Evolutionary conservation across 2,329 filamentous ascomycete species (phyloP).

Genomic region (Huntiella abstrusa): DNA sequence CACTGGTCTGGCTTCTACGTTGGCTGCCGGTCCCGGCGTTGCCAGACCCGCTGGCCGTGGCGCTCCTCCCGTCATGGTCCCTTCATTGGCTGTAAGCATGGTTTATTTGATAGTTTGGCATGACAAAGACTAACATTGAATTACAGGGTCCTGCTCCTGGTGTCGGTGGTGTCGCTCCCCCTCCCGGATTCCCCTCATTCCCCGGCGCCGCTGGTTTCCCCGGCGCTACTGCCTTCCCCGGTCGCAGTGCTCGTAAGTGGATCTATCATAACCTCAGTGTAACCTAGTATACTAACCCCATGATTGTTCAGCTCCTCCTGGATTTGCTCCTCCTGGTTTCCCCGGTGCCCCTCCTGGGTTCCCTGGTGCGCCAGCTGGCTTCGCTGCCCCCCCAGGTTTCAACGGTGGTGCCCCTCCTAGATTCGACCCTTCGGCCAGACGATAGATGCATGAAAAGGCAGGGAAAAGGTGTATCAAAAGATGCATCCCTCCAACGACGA

Average conservation of each 20-base stretch:
- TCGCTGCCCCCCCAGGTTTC: constrained; percentile 32
- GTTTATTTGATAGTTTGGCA: background rate
- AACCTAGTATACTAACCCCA: background rate
- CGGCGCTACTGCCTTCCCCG: constrained; percentile 19
- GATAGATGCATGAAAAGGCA: constrained; percentile 20
- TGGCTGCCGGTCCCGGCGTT: constrained; percentile 74
- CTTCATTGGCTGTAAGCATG: constrained; percentile 50
- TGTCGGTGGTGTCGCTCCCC: constrained; percentile 54
- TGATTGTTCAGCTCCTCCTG: background rate
- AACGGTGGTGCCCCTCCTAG: constrained; percentile 42
- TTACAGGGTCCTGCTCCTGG: constrained; percentile 60
- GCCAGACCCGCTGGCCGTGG: constrained; percentile 82
- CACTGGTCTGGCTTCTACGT: constrained; percentile 46
- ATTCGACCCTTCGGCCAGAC: constrained; percentile 54
- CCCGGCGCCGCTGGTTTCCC: constrained; percentile 35
- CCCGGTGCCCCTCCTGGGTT: constrained; percentile 27
- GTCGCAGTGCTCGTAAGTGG: constrained; percentile 28
- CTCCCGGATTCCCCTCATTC: constrained; percentile 36
- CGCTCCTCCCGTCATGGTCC: constrained; percentile 37
- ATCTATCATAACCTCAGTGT: background rate
- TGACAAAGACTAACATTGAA: background rate
- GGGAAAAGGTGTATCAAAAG: background rate
- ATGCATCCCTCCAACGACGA: background rate
- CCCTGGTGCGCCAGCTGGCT: constrained; percentile 19
- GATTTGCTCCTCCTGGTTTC: constrained; percentile 21